Evolutionary conservation across 225 moss, liverwort and hornwort genomes (phyloP).

Genomic region (Neckera pumila): DNA sequence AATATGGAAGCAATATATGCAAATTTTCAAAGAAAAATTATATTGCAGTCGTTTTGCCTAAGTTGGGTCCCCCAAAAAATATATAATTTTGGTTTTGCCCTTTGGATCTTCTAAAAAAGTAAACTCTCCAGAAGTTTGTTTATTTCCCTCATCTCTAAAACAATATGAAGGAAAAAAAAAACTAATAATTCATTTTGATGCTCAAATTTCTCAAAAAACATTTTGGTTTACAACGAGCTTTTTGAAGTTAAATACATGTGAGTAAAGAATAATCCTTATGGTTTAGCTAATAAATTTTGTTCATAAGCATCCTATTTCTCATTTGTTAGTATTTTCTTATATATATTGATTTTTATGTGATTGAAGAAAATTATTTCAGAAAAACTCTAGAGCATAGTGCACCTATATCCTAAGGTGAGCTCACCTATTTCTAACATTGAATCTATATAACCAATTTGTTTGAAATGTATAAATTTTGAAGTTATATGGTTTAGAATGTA

Average conservation of each 20-base stretch:
- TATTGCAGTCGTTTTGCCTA: rapidly evolving
- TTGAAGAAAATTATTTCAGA: background rate
- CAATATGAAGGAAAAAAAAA: background rate
- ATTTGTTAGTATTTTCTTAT: background rate
- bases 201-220: background rate
- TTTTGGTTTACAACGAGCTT: background rate
- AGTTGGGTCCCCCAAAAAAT: background rate
- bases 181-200: background rate
- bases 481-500: background rate
- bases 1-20: background rate
- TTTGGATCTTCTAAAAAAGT: background rate
- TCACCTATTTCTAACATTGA: background rate
- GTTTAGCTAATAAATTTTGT: background rate
- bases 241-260: background rate
- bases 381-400: rapidly evolving
- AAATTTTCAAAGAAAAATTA: background rate
- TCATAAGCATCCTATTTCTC: background rate
- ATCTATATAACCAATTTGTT: background rate
- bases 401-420: background rate
- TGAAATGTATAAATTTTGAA: background rate
- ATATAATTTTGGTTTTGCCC: background rate
- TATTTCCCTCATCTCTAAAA: background rate
- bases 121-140: rapidly evolving
- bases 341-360: too few relatives aligned
- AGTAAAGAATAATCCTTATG: background rate